A percentile compares a stretch with the other conserved stretches of the same genome.
These are phyloP conservation scores for Colletotrichum sp. DNA, from an alignment of 2,329 filamentous ascomycete species.

Conservation along the genomic window DNA sequence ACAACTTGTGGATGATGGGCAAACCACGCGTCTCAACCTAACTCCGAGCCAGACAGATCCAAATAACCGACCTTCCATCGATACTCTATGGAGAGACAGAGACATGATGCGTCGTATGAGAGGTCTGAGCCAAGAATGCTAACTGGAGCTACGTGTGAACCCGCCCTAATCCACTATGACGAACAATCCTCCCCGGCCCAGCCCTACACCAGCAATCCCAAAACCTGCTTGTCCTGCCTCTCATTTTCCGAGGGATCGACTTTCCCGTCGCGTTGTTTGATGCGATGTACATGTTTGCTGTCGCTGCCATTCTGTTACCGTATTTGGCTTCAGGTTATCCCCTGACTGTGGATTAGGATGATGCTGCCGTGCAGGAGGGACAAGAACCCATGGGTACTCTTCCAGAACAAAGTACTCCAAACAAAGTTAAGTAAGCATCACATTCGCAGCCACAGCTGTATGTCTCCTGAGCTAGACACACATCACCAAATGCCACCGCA, in stretches of 20 bases:
- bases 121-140: not conserved
- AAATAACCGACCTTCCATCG: not conserved
- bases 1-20: not conserved
- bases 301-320: not conserved
- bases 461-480: not conserved
- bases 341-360: not conserved
- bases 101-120: not conserved
- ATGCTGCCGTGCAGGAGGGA: constrained; percentile 6
- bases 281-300: not conserved
- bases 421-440: not conserved
- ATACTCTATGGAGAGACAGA: not conserved
- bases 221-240: constrained; percentile 3
- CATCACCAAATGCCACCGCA: not conserved
- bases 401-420: not conserved
- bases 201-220: not conserved
- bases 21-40: not conserved
- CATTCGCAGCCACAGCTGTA: not conserved
- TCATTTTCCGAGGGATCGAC: not conserved
- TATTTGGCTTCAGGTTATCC: not conserved
- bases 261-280: not conserved
- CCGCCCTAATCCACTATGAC: constrained; percentile 12
- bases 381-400: not conserved
- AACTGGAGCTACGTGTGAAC: constrained; percentile 4
- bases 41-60: not conserved
- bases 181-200: not conserved